Evolutionary conservation across 768 basidiomycete genomes (phyloP), one percentile per base, ranked within the genome.

Genomic region (Galerina sulciceps): DNA sequence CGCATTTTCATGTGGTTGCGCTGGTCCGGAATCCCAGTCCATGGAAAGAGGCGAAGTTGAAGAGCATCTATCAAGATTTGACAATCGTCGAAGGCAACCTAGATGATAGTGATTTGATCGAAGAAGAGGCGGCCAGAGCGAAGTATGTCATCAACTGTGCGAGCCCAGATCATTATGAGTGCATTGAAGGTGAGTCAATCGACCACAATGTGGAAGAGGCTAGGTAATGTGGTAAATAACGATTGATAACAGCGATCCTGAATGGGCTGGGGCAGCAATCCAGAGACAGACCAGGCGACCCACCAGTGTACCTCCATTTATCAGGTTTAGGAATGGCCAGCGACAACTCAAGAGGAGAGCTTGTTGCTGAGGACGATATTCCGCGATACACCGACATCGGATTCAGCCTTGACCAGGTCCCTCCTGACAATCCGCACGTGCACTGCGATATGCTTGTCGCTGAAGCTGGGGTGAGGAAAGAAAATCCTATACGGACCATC

Each of bases 231-330:
- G n/a, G n/a, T 26, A 36, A 31, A 35, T 38, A 40, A 15, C 23
- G 15, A 15, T 20, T 37, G 46, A 8, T 17, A 23, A 26, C 55
- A 76, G 80, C 76, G 1, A 79, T 71, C 22, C 71, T 81, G 2
- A 66, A 65, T 1, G 79, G 77, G 11, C 66, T 81, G 14, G 71
- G 76, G 60, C 72, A 63, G n/a, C 70, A 69, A 55, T 75, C 76
- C 14, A 67, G 65, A n/a, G 64, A 60, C 26, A 65, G 72, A 11
- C 75, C 75, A 1, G 76, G 69, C 11, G 71, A 73, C 23, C 75
- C 78, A 1, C 81, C 79, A 0, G 55, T 80, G 22, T 81, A 79
- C 53, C 70, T 81, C 46, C 79, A 82, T 40, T 65, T 79, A 17
- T 80, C 79, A 1, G 79, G 80, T 2, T 65, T 69, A 10, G 79